Base-by-base conservation (phyloP, 305 asterid species). In the Solanum aculeatissimum region DNA sequence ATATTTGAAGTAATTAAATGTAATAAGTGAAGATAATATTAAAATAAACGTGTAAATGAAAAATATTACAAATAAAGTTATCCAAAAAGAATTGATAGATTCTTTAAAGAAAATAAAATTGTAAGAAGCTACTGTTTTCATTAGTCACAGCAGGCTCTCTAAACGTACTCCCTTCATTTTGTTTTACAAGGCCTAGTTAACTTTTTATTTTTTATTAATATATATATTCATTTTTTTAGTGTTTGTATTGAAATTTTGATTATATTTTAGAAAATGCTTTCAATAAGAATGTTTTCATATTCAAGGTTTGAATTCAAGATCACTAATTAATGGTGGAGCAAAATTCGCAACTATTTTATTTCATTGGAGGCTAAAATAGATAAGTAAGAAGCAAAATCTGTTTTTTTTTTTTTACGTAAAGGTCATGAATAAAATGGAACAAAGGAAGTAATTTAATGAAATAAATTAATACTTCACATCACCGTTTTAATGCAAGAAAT, bases 201-300 rank as follows among this genome's bases (percentile, higher is more conserved):
- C 9, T 0, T 53, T 18, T 54, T n/a, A 2, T 18, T 54, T 5
- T 4, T n/a, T n/a, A n/a, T n/a, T n/a, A n/a, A 51, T 14, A 51
- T 0, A 14, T 14, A 51, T 2, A 18, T 54, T 1, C 5, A 18
- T 18, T 18, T 0, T 0, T 57, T 2, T n/a, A 6, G 14, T 57
- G 6, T n/a, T 57, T 21, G 1, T 57, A 57, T n/a, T 57, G 0
- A 1, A 57, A 12, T 57, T 1, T 0, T 0, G 7, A 57, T 1
- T 4, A 0, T 9, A n/a, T 57, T n/a, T n/a, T 2, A 4, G 7
- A 4, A 4, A 7, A 57, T 7, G 0, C 7, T 57, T 14, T 1
- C 11, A 21, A 15, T 4, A n/a, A 19, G 27, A 57, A 9, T 0
- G n/a, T 57, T 11, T 57, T 0, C 1, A n/a, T n/a, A 57, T 2